phyloP scores from a whole-genome alignment of 2,329 filamentous ascomycete genomes.

The Lachnellula hyalina region DNA sequence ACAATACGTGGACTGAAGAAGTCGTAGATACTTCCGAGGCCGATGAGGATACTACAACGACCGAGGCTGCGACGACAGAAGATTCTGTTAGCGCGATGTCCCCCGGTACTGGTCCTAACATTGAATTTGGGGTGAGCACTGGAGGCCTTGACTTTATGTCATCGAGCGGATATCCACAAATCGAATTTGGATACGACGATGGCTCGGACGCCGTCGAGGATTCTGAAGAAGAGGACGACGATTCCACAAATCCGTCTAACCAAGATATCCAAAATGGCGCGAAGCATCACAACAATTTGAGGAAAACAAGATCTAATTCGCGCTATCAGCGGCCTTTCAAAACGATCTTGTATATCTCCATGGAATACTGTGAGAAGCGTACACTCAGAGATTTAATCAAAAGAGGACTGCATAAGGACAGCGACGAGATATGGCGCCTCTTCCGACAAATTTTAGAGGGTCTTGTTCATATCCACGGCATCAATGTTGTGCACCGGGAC shows the following conservation, averaged over 20 bases:
- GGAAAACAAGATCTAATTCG: constrained; percentile 26
- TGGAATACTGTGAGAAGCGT: constrained; percentile 92
- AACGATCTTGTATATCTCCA: constrained; percentile 90
- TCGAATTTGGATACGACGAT: constrained; percentile 65
- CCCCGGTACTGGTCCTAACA: constrained; percentile 21
- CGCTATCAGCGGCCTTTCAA: constrained; percentile 49
- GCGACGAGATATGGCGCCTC: constrained; percentile 79
- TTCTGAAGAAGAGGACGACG: constrained; percentile 41
- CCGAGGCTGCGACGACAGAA: constrained; percentile 35
- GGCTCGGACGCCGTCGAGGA: constrained; percentile 42
- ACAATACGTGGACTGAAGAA: constrained; percentile 90
- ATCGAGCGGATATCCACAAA: constrained; percentile 69
- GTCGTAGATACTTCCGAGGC: constrained; percentile 47
- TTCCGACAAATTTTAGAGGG: constrained; percentile 91
- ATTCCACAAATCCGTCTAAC: constrained; percentile 40
- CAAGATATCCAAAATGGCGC: constrained; percentile 25
- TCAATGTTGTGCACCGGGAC: constrained; percentile 92
- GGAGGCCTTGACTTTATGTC: constrained; percentile 91
- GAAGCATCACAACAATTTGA: constrained; percentile 17
- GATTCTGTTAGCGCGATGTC: constrained; percentile 23
- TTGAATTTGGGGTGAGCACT: constrained; percentile 49
- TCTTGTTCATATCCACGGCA: constrained; percentile 79
- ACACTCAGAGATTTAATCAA: constrained; percentile 86
- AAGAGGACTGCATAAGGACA: constrained; percentile 66
- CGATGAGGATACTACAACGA: constrained; percentile 50